phyloP scores from a whole-genome alignment of 257 asterid species.

The Verbascum thapsus region DNA sequence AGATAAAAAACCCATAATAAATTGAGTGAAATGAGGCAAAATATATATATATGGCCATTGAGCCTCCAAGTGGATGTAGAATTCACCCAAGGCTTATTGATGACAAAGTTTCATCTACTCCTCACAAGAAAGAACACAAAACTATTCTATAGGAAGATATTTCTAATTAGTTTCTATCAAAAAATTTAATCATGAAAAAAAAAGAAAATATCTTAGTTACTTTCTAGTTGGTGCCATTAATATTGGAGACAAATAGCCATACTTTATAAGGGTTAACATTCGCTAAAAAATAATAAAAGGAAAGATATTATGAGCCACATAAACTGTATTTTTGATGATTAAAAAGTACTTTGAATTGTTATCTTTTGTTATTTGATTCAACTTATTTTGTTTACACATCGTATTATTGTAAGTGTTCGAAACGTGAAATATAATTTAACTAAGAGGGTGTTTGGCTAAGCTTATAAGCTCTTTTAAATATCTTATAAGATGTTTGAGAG shows the following conservation, averaged over 20 bases:
- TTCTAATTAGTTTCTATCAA: background rate
- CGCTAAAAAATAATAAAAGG: too few species aligned
- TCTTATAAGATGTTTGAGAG: too few species aligned
- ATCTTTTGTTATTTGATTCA: too few species aligned
- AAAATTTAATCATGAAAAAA: conserved; percentile 23
- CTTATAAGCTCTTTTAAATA: too few species aligned
- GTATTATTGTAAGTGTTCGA: too few species aligned
- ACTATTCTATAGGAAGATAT: conserved; percentile 17
- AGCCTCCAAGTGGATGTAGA: conserved; percentile 33
- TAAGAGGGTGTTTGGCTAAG: too few species aligned
- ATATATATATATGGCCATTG: conserved; percentile 28
- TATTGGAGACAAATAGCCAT: conserved; percentile 33
- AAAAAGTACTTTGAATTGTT: too few species aligned
- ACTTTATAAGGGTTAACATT: background rate
- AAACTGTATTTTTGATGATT: too few species aligned
- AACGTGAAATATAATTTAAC: too few species aligned
- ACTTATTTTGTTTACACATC: too few species aligned
- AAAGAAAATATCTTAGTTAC: background rate
- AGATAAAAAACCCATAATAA: background rate
- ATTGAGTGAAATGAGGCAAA: background rate
- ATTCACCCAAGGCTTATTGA: conserved; percentile 22
- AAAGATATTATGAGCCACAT: conserved; percentile 17
- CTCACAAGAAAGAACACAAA: conserved; percentile 25
- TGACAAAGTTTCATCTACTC: conserved; percentile 28
- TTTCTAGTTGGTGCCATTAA: conserved; percentile 21